These are phyloP conservation scores for Corniculantispora saksenae DNA, from an alignment of 2,329 filamentous ascomycete genomes.

Conservation along the genomic window DNA sequence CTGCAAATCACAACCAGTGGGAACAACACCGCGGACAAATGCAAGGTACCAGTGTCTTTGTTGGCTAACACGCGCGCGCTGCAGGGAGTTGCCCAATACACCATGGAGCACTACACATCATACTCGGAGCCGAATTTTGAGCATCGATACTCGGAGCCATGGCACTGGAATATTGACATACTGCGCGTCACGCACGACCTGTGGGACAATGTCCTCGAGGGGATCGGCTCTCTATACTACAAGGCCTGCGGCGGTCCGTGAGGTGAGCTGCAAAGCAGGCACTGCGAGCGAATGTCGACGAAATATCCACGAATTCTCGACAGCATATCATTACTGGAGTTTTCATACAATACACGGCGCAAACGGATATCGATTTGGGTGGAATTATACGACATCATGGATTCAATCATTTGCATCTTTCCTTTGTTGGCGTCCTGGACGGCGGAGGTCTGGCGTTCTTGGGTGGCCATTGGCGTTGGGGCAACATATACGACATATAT, in stretches of 20 bases:
- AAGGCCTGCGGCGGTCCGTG: constrained; percentile 27
- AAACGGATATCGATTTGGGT: not conserved
- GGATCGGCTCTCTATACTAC: constrained; percentile 40
- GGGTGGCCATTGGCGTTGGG: not conserved
- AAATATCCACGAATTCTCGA: too few relatives aligned
- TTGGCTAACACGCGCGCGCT: not conserved
- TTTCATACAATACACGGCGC: too few relatives aligned
- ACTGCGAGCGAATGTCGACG: not conserved
- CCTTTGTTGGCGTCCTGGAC: not conserved
- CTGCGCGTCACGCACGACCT: constrained; percentile 37
- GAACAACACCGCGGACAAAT: not conserved
- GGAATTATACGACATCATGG: not conserved
- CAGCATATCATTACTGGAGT: too few relatives aligned
- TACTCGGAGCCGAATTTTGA: constrained; percentile 6
- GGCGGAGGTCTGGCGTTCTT: not conserved
- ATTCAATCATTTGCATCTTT: not conserved
- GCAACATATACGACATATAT: not conserved
- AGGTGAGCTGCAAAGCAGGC: not conserved
- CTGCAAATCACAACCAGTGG: not conserved
- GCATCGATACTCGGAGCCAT: not conserved
- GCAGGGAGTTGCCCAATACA: not conserved
- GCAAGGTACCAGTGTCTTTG: not conserved
- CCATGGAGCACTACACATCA: constrained; percentile 9
- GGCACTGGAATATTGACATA: constrained; percentile 24
- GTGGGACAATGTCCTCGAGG: constrained; percentile 43